A percentile compares a stretch with the other conserved stretches of the same genome.
Conservation (phyloP, 495 filamentous ascomycete genomes). For the Immersiella caudata region DNA sequence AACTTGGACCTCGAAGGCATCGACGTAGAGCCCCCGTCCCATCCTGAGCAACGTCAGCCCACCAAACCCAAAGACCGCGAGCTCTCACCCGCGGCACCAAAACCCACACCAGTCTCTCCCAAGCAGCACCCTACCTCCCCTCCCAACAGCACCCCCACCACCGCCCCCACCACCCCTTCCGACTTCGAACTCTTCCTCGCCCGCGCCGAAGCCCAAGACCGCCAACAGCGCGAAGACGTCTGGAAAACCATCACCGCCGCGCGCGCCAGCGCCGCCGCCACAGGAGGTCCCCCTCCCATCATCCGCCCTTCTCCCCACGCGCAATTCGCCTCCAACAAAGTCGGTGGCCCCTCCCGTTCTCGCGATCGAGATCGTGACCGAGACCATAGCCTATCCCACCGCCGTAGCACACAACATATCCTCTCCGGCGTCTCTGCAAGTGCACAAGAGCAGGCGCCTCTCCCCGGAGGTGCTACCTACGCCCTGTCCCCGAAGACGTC, state of each 20-base stretch:
- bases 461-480: too few relatives aligned
- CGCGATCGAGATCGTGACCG: too few relatives aligned
- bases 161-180: conserved; percentile 12
- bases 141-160: conserved; percentile 8
- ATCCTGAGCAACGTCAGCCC: not conserved
- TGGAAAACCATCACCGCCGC: conserved; percentile 10
- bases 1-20: not conserved
- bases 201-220: conserved; percentile 33
- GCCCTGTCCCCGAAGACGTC: too few relatives aligned
- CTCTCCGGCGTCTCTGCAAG: too few relatives aligned
- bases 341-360: too few relatives aligned
- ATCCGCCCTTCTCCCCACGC: not conserved
- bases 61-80: not conserved
- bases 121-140: not conserved
- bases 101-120: not conserved
- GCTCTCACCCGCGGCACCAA: not conserved
- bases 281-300: not conserved
- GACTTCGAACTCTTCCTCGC: conserved; percentile 39
- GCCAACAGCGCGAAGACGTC: conserved; percentile 23
- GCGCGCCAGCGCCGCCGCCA: not conserved
- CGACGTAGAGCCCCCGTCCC: not conserved
- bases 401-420: too few relatives aligned
- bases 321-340: not conserved
- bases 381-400: too few relatives aligned
- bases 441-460: too few relatives aligned